Conservation (phyloP, 495 filamentous ascomycete species). For the Podospora comata region DNA sequence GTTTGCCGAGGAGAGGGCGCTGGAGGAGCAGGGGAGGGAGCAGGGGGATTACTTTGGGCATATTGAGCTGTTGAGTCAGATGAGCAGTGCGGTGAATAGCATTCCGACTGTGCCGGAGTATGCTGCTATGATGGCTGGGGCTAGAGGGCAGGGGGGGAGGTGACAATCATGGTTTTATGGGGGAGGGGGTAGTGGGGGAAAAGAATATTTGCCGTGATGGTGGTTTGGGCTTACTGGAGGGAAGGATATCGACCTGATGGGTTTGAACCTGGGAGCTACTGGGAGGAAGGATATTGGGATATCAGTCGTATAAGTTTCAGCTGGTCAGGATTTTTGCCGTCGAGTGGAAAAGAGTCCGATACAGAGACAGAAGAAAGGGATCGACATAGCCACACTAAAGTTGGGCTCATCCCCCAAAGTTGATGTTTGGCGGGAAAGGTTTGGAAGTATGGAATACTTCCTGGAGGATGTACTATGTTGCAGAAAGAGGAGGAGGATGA, state of each 20-base stretch:
- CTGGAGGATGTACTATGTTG: background rate
- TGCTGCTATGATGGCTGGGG: conserved; percentile 14
- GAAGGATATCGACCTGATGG: background rate
- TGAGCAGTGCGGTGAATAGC: conserved; percentile 38
- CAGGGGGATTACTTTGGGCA: conserved; percentile 39
- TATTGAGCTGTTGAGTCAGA: conserved; percentile 49
- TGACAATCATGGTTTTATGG: background rate
- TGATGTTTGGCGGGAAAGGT: background rate
- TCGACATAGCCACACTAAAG: background rate
- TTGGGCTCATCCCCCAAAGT: too few species aligned
- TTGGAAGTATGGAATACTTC: background rate
- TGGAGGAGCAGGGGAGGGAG: conserved; percentile 27
- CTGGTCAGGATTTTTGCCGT: too few species aligned
- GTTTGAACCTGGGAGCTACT: background rate
- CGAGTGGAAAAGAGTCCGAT: too few species aligned
- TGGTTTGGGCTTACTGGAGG: background rate
- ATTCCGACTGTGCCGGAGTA: conserved; percentile 32
- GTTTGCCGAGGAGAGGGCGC: conserved; percentile 39
- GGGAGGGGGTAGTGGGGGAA: background rate
- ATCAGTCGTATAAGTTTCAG: background rate
- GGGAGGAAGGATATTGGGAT: background rate
- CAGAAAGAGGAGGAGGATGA: background rate
- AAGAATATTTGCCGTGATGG: background rate
- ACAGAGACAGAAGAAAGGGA: background rate
- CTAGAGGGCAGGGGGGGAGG: background rate